Evolutionary conservation across 441 rosid genomes (phyloP).

Genomic region (Croton setiger): DNA sequence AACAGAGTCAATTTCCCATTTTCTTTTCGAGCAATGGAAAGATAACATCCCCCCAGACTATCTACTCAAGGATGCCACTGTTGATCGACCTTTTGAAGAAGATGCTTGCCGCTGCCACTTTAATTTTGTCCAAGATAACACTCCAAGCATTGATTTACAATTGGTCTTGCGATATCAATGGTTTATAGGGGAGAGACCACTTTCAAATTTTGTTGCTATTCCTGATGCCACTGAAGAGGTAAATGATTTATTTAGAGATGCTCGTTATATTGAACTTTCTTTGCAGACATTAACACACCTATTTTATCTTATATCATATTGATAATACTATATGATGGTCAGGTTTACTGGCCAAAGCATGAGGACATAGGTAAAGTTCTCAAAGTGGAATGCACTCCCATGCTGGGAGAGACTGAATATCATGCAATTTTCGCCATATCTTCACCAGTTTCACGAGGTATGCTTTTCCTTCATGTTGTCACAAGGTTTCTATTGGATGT

Average conservation of each 20-base stretch:
- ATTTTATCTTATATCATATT: conserved; percentile 18
- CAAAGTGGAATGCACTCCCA: conserved; percentile 76
- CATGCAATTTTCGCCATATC: conserved; percentile 82
- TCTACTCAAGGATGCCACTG: conserved; percentile 71
- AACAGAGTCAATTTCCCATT: conserved; percentile 77
- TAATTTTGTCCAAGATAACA: conserved; percentile 60
- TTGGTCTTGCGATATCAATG: conserved; percentile 76
- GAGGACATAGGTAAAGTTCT: conserved; percentile 76
- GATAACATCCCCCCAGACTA: conserved; percentile 68
- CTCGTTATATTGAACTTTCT: not conserved
- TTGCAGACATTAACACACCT: not conserved
- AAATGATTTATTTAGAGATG: conserved; percentile 21
- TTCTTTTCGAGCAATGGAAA: conserved; percentile 87
- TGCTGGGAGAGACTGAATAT: conserved; percentile 65
- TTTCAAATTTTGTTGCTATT: conserved; percentile 72
- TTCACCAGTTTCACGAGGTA: conserved; percentile 80
- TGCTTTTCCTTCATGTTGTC: conserved; percentile 11
- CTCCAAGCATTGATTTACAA: conserved; percentile 44
- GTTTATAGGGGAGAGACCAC: conserved; percentile 74
- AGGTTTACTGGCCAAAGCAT: conserved; percentile 95
- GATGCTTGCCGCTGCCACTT: conserved; percentile 83
- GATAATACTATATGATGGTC: conserved; percentile 26
- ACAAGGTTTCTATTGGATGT: conserved; percentile 9
- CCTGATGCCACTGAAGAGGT: conserved; percentile 81
- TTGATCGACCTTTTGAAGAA: conserved; percentile 92